Base-by-base conservation (phyloP, 306 rosid species). In the Dryas octopetala region DNA sequence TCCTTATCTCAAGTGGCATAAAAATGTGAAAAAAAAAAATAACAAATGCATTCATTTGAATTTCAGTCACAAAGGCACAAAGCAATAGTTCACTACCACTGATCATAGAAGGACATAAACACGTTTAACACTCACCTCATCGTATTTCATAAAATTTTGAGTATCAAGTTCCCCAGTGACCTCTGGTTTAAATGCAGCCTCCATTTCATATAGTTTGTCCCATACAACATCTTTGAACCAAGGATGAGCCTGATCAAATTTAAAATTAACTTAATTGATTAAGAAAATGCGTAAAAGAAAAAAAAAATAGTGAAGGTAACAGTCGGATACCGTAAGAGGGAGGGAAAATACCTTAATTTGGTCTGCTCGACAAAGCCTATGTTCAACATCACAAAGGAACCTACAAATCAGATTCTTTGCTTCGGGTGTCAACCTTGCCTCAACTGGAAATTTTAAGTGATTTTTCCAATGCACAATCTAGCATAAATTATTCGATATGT, bases 151-250 rank as follows among this genome's bases (percentile, higher is more conserved):
- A 80, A 93, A 93, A 81, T 91, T 93, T 61, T 93, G 98, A n/a
- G 97, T 93, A 87, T 93, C 98, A 43, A 93, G 98, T 62, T 89
- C 96, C 54, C 90, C 94, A 51, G 68, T 68, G 86, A 93, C 97
- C 74, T 89, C 91, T 28, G 98, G 98, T 83, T 91, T 93, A 85
- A 91, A 93, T 64, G 98, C 97, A 62, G 98, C 98, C 62, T 93
- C 97, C 32, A 71, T 82, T 80, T 87, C 97, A 73, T 89, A 93
- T 70, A 93, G 94, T 73, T 62, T 79, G 69, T 91, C 92, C 98
- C 98, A 91, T 0, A 13, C 54, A 26, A 83, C 81, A 87, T 82
- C 94, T 84, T 81, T 93, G 86, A 93, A 88, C 98, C 98, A 93
- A 83, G 96, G 96, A 83, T 93, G 98, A 71, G 86, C 82, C 98